Evolutionary conservation across 2,329 filamentous ascomycete species (phyloP).

Genomic region (Colletotrichum sidae): DNA sequence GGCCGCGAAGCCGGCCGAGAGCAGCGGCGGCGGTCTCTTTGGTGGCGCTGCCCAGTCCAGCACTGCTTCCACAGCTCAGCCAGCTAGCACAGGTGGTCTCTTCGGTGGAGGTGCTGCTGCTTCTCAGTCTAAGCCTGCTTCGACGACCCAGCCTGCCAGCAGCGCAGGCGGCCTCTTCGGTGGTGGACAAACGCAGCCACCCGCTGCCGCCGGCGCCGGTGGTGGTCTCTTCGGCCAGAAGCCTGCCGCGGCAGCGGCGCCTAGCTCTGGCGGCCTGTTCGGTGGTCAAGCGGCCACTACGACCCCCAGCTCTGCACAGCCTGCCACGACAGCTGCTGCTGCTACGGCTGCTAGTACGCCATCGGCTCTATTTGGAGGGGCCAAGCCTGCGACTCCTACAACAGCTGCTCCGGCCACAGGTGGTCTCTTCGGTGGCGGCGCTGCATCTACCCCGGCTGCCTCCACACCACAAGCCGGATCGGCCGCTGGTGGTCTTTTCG

Average conservation of each 20-base stretch:
- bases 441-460: constrained; percentile 49
- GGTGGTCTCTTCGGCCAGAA: constrained; percentile 40
- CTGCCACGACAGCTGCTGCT: constrained; percentile 42
- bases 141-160: constrained; percentile 37
- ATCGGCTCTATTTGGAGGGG: constrained; percentile 54
- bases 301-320: constrained; percentile 40
- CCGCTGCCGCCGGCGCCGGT: constrained; percentile 38
- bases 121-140: constrained; percentile 44
- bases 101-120: constrained; percentile 39
- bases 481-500: constrained; percentile 43
- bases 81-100: constrained; percentile 39
- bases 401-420: constrained; percentile 40
- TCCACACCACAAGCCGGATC: constrained; percentile 42
- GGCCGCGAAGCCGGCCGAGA: constrained; percentile 23
- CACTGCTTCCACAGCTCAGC: constrained; percentile 39
- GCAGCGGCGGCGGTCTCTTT: constrained; percentile 44
- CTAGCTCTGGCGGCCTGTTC: constrained; percentile 33
- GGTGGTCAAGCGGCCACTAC: constrained; percentile 34
- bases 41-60: constrained; percentile 44
- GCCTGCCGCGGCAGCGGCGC: constrained; percentile 22
- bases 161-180: constrained; percentile 40
- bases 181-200: constrained; percentile 3
- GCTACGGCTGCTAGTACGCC: constrained; percentile 35
- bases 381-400: constrained; percentile 51
- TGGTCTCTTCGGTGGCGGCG: constrained; percentile 54